phyloP scores from a whole-genome alignment of 2,329 filamentous ascomycete genomes.

The Thelonectria blattea region DNA sequence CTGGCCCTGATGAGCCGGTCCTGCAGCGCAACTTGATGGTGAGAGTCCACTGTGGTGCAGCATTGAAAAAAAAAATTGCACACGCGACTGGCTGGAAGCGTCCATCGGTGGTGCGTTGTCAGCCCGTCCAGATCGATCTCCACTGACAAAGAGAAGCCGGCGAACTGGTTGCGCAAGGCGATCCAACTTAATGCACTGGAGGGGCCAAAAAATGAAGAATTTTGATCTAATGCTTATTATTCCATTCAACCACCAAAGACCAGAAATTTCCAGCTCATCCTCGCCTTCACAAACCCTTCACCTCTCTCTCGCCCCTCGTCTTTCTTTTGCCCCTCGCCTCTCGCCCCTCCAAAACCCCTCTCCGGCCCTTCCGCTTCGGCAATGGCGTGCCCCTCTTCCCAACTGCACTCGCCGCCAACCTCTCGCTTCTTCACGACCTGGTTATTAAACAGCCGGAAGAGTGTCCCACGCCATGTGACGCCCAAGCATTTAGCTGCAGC shows the following conservation, averaged over 20 bases:
- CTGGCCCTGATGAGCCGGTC: conserved; percentile 2
- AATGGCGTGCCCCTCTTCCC: conserved; percentile 16
- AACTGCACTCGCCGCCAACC: conserved; percentile 13
- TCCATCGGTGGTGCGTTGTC: conserved; percentile 7
- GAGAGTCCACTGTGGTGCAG: conserved; percentile 18
- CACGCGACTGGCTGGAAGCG: conserved; percentile 10
- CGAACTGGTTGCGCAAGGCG: conserved; percentile 7
- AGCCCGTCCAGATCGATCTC: conserved; percentile 4
- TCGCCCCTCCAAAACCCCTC: conserved; percentile 8
- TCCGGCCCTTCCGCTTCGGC: conserved; percentile 21
- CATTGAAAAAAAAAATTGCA: conserved; percentile 10
- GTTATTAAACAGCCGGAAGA: conserved; percentile 9
- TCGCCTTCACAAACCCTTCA: conserved; percentile 1
- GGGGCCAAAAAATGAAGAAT: background rate
- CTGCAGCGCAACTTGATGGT: conserved; percentile 2
- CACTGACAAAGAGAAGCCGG: background rate
- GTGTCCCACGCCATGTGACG: conserved; percentile 33
- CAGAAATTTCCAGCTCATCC: background rate
- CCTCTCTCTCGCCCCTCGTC: too few species aligned
- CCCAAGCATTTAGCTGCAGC: conserved; percentile 33
- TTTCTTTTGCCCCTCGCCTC: background rate
- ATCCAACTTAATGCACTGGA: background rate
- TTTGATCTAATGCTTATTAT: background rate
- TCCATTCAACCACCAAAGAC: background rate
- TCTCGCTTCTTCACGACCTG: conserved; percentile 12